Evolutionary conservation across 2,329 filamentous ascomycete genomes (phyloP), one percentile per base, ranked within the genome.

Genomic region (Aureobasidium namibiae): DNA sequence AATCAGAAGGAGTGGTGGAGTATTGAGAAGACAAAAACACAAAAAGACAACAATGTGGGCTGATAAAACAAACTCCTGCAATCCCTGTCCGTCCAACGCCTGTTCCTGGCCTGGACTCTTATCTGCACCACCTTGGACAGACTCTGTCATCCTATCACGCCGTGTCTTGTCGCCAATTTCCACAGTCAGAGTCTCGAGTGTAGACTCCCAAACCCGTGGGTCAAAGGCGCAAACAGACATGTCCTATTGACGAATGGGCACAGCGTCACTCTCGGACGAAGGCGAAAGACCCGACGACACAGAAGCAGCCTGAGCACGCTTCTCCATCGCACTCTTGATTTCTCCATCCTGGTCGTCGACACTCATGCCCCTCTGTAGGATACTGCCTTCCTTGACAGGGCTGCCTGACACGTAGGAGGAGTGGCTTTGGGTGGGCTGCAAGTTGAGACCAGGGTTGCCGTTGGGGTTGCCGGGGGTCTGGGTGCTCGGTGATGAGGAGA

Each of bases 351-450:
- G 75, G 60, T 88, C 85, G 56, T 82, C 80, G 11, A 80, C 83
- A 70, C 85, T 95, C 7, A 89, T 90, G 75, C 91, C 89, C 63
- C 89, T 83, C 72, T 95, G 85, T 70, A 96, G 78, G 72, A 90
- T 90, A 76, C 88, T 95, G 73, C 84, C 86, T 78, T 96, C 92
- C 78, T 96, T 96, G 67, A 94, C 84, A 1, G 92, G 92, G 72
- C 89, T 94, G 63, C 88, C 86, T 63, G 83, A 82, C 66, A 85
- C 82, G 60, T 79, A 78, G 73, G 73, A 63, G 74, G 74, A 66
- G 72, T 77, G 64, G 70, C 75, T 67, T 65, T 73, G 64, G 74
- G 76, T 67, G 3, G 83, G 72, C 52, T 66, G 67, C 41, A 70
- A 66, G 24, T 60, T 66, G 34, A 64, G 67, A 18, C 61, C 61